Base-by-base conservation (phyloP, 2,329 filamentous ascomycete species). In the Aspergillus texensis region DNA sequence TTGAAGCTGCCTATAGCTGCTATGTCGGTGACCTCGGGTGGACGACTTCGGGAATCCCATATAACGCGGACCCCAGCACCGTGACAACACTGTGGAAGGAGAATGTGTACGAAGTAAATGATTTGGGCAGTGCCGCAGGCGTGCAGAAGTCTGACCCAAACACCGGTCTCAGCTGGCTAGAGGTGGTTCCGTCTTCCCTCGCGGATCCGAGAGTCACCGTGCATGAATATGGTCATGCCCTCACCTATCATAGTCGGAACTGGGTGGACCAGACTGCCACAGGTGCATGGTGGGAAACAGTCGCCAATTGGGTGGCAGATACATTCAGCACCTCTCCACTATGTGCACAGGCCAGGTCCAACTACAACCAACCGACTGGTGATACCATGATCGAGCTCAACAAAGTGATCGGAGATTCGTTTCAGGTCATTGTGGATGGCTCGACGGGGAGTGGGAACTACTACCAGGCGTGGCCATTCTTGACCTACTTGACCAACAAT, bases 221-320 rank as follows among this genome's bases (percentile, higher is more conserved):
- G 1, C 63, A 65, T 30, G 60, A 65, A 30, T 65, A 65, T 45
- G 63, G 63, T 1, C 60, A 65, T 41, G 63, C 60, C 4, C 26
- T 65, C 8, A 65, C 63, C 12, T 65, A 65, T 6, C 63, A 65
- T n/a, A 55, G 32, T 14, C 52, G 53, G 10, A 65, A 32, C 53
- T 65, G 63, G 63, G 63, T 65, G 0, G 63, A 62, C 21, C 63
- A 65, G 54, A 55, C 57, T 8, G 52, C 43, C 3, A 65, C 63
- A 0, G 63, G 63, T 4, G 57, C 63, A 3, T 65, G 63, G 63
- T 65, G 63, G 63, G 63, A 65, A 30, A 56, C 63, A 3, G 19
- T 65, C 12, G 63, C 63, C 14, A 53, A 65, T 10, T 65, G 57
- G 60, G 54, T 65, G n/a, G 63, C 63, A 2, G 63, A 65, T n/a